Evolutionary conservation across 176 grass and related monocot genomes (phyloP).

Genomic region (Carex scoparia): DNA sequence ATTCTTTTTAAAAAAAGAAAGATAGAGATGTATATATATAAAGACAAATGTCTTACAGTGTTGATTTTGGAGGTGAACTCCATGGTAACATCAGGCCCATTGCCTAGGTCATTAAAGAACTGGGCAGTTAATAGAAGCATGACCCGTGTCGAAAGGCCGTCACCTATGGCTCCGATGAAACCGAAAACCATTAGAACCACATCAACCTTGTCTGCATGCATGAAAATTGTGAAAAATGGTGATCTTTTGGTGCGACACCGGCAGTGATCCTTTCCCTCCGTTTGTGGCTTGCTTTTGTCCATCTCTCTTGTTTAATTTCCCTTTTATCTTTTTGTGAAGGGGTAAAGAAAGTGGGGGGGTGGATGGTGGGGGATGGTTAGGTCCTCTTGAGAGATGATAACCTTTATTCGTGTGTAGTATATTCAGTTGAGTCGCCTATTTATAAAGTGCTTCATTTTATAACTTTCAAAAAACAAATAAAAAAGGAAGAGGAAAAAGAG

Average conservation of each 20-base stretch:
- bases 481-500: neutral
- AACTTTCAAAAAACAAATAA: neutral
- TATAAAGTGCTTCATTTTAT: neutral
- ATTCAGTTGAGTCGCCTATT: slow-evolving; percentile 10
- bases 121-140: slow-evolving; percentile 81
- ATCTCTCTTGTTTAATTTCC: neutral
- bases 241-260: neutral
- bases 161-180: slow-evolving; percentile 65
- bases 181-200: slow-evolving; percentile 58
- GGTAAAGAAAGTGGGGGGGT: neutral
- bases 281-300: neutral
- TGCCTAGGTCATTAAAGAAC: slow-evolving; percentile 81
- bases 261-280: neutral
- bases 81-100: slow-evolving; percentile 10
- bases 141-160: slow-evolving; percentile 57
- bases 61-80: slow-evolving; percentile 58
- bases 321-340: neutral
- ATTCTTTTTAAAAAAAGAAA: no score
- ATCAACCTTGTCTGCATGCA: slow-evolving; percentile 72
- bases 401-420: neutral
- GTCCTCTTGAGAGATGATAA: slow-evolving; percentile 4
- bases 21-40: no score
- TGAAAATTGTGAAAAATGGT: slow-evolving; percentile 57
- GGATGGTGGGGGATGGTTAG: neutral
- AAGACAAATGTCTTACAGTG: slow-evolving; percentile 11